phyloP scores from a whole-genome alignment of 2,329 filamentous ascomycete species.

The Clarireedia hainanense region DNA sequence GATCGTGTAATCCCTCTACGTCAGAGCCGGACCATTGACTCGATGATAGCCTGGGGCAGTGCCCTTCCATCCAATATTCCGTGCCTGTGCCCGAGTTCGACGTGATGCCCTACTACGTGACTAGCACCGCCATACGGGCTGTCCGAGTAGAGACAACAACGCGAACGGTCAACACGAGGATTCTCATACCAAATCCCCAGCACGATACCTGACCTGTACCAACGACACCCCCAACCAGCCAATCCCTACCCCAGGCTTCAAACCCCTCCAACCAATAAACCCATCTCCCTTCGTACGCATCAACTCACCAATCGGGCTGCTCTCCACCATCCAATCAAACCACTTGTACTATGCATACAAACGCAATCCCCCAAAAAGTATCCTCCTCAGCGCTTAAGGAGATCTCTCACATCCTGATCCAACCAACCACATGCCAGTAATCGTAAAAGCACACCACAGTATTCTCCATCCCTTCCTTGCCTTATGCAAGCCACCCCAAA shows the following conservation, averaged over 20 bases:
- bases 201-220: too few relatives aligned
- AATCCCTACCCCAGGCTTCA: not conserved
- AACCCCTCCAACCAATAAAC: not conserved
- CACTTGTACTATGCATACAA: not conserved
- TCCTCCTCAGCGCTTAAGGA: constrained; percentile 4
- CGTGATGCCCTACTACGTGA: too few relatives aligned
- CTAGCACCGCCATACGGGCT: too few relatives aligned
- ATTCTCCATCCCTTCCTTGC: not conserved
- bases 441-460: not conserved
- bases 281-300: not conserved
- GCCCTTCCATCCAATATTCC: too few relatives aligned
- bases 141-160: too few relatives aligned
- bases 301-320: not conserved
- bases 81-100: too few relatives aligned
- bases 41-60: too few relatives aligned
- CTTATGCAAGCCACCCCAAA: not conserved
- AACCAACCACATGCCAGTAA: not conserved
- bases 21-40: too few relatives aligned
- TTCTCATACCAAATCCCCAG: too few relatives aligned
- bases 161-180: too few relatives aligned
- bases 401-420: not conserved
- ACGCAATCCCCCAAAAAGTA: not conserved
- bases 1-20: too few relatives aligned
- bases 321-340: not conserved
- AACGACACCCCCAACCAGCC: too few relatives aligned